Evolutionary conservation across 2,329 filamentous ascomycete species (phyloP).

Genomic region (Cadophora sp.): DNA sequence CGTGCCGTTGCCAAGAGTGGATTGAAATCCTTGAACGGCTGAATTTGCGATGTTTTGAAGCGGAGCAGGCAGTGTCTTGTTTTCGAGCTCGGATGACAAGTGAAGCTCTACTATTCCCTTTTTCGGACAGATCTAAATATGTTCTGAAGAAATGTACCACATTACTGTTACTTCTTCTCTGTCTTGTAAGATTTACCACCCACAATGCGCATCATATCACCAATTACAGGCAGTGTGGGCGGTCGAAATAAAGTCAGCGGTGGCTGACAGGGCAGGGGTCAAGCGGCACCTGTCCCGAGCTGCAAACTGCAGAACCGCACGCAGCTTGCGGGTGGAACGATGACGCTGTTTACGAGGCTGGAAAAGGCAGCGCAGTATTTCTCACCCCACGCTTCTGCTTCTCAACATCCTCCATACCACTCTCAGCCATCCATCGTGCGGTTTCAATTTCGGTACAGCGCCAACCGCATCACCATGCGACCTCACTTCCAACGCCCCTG

Average conservation of each 20-base stretch:
- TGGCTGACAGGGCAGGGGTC: not conserved
- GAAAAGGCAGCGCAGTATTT: not conserved
- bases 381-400: not conserved
- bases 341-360: conserved; percentile 17
- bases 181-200: no score
- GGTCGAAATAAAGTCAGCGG: conserved; percentile 14
- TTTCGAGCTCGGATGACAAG: not conserved
- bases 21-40: conserved; percentile 1
- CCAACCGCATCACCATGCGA: not conserved
- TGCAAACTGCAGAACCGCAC: no score
- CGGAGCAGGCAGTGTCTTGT: not conserved
- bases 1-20: conserved; percentile 9
- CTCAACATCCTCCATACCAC: not conserved
- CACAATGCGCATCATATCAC: not conserved
- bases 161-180: no score
- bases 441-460: no score
- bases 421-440: not conserved
- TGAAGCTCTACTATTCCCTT: not conserved
- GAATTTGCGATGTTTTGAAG: not conserved
- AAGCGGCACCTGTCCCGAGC: not conserved
- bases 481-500: not conserved
- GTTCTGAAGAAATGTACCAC: not conserved
- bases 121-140: not conserved
- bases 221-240: not conserved
- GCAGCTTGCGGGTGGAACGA: no score